Base-by-base conservation (phyloP, 2,329 filamentous ascomycete species). In the Xylaria sp. region DNA sequence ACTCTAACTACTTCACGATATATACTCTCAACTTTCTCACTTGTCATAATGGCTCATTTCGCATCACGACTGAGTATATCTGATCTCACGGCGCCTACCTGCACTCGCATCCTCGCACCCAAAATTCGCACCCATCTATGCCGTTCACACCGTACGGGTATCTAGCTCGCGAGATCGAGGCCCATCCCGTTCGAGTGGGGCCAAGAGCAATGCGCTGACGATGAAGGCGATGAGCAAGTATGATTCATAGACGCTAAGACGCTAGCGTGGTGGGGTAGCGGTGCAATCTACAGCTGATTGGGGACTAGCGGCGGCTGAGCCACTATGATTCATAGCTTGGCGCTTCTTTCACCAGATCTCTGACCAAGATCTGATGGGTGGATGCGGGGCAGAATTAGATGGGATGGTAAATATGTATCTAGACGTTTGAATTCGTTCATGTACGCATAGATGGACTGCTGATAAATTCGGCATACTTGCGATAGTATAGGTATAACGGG, bases 321-420 rank as follows among this genome's bases (percentile, higher is more conserved):
- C 67, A 69, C 54, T 67, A 69, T 69, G 67, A 69, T 67, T 69
- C 67, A 69, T 68, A 60, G 27, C 61, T 71, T 67, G 63, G 67
- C 53, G 14, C 39, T 51, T 21, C 8, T 24, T 50, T 17, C 1
- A 34, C 21, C 34, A 36, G 34, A 36, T 36, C 34, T 36, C 2
- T 27, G 24, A 27, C 24, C 24, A 4, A 27, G 24, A 27, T 27
- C 24, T 27, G 34, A 36, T 36, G 34, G 34, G 8, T 27, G 24
- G 34, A 36, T 36, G 34, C 8, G 34, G 34, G 34, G 24, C 24
- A 27, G 24, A 27, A 27, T 27, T 27, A 27, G 24, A 27, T 27
- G 24, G 24, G 24, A 27, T 27, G 24, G 24, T 27, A 27, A 27
- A 27, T 27, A 27, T 27, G 24, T 27, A 27, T 27, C 4, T 2